A percentile compares a stretch with the other conserved stretches of the same genome.
Conservation (phyloP, 2,329 filamentous ascomycete species). For the Sporothrix luriei region DNA sequence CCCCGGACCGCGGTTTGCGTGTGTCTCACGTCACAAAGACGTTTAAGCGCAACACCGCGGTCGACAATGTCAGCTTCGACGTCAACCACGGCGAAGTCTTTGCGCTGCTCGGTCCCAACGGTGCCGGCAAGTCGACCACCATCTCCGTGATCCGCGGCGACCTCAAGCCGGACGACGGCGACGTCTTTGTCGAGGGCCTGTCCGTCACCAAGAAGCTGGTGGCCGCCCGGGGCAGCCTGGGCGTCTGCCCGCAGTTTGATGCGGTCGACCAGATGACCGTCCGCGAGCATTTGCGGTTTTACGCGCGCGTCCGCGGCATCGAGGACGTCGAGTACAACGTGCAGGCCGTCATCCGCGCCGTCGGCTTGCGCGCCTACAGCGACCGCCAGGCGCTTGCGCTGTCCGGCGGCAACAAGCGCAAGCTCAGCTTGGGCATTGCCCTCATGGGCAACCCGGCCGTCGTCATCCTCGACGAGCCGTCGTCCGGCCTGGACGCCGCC, state of each 20-base stretch:
- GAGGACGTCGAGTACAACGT: constrained; percentile 76
- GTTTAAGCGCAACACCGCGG: constrained; percentile 74
- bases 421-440: constrained; percentile 84
- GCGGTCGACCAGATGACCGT: constrained; percentile 92
- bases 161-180: constrained; percentile 73
- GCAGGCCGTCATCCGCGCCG: constrained; percentile 72
- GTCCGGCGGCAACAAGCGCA: constrained; percentile 91
- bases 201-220: constrained; percentile 74
- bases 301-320: constrained; percentile 81
- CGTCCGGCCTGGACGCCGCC: constrained; percentile 84
- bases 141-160: constrained; percentile 91
- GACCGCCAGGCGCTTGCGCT: constrained; percentile 76
- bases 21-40: constrained; percentile 78
- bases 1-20: constrained; percentile 72
- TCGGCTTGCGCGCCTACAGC: constrained; percentile 72
- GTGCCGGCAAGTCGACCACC: constrained; percentile 87
- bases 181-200: constrained; percentile 76
- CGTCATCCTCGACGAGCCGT: constrained; percentile 85
- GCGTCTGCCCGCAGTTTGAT: constrained; percentile 89
- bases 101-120: constrained; percentile 85
- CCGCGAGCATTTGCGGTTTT: constrained; percentile 82
- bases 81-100: constrained; percentile 82
- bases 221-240: constrained; percentile 72
- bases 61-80: constrained; percentile 86
- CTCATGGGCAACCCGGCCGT: constrained; percentile 90